These are phyloP conservation scores for Ganoderma leucocontextum DNA, from an alignment of 1,284 basidiomycete species.

Conservation along the genomic window DNA sequence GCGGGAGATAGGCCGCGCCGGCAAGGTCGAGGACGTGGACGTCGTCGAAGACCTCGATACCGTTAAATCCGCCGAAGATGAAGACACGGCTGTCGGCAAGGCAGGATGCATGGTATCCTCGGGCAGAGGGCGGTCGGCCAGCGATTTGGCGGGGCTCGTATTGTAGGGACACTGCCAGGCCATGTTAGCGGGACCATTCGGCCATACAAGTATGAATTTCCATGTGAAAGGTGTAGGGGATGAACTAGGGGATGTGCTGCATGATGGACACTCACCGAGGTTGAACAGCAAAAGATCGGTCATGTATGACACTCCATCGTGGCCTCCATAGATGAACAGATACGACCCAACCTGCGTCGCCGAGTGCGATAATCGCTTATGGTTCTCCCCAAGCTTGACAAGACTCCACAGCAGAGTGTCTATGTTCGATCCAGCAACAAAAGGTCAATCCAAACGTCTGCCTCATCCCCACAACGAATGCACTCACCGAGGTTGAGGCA, in stretches of 20 bases:
- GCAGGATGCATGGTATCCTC: constrained; percentile 87
- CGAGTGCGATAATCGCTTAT: constrained; percentile 86
- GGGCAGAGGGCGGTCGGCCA: constrained; percentile 75
- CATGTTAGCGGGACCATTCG: neutral
- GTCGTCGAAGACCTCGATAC: constrained; percentile 83
- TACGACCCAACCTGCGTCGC: constrained; percentile 94
- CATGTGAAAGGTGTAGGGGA: neutral
- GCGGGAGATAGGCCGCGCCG: constrained; percentile 90
- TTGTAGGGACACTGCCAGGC: constrained; percentile 60
- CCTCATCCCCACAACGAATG: neutral
- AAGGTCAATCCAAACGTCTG: neutral
- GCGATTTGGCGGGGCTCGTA: constrained; percentile 69
- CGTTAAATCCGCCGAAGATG: constrained; percentile 91
- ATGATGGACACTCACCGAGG: constrained; percentile 62
- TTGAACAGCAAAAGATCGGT: constrained; percentile 88
- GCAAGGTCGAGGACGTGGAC: constrained; percentile 87
- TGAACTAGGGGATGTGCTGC: neutral
- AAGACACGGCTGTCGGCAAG: constrained; percentile 87
- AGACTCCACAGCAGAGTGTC: constrained; percentile 79
- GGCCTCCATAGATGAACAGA: constrained; percentile 89
- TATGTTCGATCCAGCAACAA: constrained; percentile 39
- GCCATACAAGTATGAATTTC: neutral
- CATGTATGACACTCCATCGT: constrained; percentile 82
- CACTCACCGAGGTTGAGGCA: constrained; percentile 82
- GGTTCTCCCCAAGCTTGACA: constrained; percentile 60